Conservation (phyloP, 2,329 filamentous ascomycete species). For the Diaporthe sp. region DNA sequence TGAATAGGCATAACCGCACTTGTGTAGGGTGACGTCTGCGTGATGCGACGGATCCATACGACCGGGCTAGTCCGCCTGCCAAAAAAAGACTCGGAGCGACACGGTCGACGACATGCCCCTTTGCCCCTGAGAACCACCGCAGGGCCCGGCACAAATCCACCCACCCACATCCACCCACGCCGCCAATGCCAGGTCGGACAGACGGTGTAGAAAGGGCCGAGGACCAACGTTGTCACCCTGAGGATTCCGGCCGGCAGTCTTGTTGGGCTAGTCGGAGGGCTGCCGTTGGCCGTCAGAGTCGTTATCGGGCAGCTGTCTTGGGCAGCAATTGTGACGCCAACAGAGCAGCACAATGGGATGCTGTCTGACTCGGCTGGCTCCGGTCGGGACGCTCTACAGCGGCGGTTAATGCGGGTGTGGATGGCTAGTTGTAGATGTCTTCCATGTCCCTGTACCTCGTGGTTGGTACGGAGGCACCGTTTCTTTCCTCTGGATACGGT, state of each 20-base stretch:
- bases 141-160: not conserved
- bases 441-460: not conserved
- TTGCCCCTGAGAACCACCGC: not conserved
- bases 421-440: not conserved
- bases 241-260: not conserved
- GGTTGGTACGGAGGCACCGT: not conserved
- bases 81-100: not conserved
- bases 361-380: slow-evolving; percentile 6
- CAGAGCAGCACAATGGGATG: not conserved
- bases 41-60: not conserved
- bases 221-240: not conserved
- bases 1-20: not conserved
- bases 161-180: not conserved
- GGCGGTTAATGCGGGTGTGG: slow-evolving; percentile 2
- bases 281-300: not conserved
- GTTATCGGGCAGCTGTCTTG: not conserved
- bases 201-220: slow-evolving; percentile 6
- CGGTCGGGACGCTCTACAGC: not conserved
- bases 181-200: not conserved
- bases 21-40: slow-evolving; percentile 12
- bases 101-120: not conserved
- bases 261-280: not conserved
- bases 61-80: not conserved
- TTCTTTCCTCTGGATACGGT: slow-evolving; percentile 3
- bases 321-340: slow-evolving; percentile 16